Evolutionary conservation across 2,329 filamentous ascomycete genomes (phyloP), one percentile per base, ranked within the genome.

Genomic region (Fusarium sp.): DNA sequence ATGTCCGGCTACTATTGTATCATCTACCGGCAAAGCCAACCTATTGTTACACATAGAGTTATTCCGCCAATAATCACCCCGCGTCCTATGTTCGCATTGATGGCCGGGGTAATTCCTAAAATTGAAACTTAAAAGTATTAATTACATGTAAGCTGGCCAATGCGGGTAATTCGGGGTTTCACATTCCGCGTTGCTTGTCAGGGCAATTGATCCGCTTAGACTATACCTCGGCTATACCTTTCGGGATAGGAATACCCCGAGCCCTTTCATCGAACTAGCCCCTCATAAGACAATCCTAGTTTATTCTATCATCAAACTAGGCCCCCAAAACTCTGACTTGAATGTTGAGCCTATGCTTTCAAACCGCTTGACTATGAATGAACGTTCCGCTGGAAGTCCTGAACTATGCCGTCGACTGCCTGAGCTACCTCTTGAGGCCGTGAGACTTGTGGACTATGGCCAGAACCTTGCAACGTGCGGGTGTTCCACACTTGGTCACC

Each of bases 401-500:
- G n/a, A 2, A 46, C n/a, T 4, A 54, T 5, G 28, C 40, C 46
- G 2, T 46, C 20, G 2, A 54, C 40, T 26, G 7, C 26, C 9
- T 46, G 20, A 3, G 51, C 39, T 14, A 48, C 51, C 39, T 54
- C 40, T 5, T 5, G 11, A 2, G 51, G 51, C 3, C 40, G 51
- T 6, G 51, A 54, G 8, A 54, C 13, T 3, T 46, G 40, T 3
- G 51, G 51, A 22, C 40, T 48, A 14, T 54, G 51, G 4, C 51
- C 51, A 28, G 51, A 54, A 2, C 51, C 51, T 22, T 36, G 20
- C 5, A 54, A 3, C 1, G 46, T 14, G 6, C 40, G 20, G 1
- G 17, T 54, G 6, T 20, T 36, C 51, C 51, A 54, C 7, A 20
- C 28, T 1, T 36, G 40, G 3, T 9, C 34, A 1, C 51, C 51